These are phyloP conservation scores for Candida hispaniensis DNA, from an alignment of 805 yeast species.

Conservation along the genomic window DNA sequence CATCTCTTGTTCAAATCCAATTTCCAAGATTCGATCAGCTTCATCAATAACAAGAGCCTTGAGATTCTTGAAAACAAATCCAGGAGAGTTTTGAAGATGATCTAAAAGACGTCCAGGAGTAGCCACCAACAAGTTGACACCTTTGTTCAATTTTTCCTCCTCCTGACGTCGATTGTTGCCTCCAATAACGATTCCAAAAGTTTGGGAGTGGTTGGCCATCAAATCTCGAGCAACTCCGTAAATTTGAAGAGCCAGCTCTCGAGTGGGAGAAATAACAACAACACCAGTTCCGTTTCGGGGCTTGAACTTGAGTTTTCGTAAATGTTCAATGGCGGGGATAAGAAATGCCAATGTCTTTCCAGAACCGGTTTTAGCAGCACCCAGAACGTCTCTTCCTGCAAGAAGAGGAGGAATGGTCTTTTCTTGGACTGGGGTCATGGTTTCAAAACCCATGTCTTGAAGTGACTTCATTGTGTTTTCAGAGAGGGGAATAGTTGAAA, in stretches of 20 bases:
- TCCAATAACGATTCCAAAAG: slow-evolving; percentile 94
- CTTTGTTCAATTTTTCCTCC: slow-evolving; percentile 86
- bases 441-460: slow-evolving; percentile 77
- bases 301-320: slow-evolving; percentile 82
- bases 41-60: slow-evolving; percentile 93
- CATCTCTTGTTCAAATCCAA: slow-evolving; percentile 99
- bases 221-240: slow-evolving; percentile 96
- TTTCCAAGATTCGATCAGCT: slow-evolving; percentile 95
- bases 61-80: slow-evolving; percentile 87
- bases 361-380: slow-evolving; percentile 99
- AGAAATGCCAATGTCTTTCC: slow-evolving; percentile 95
- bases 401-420: slow-evolving; percentile 92
- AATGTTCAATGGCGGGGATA: slow-evolving; percentile 88
- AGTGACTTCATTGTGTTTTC: slow-evolving; percentile 76
- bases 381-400: slow-evolving; percentile 94
- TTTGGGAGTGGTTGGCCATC: slow-evolving; percentile 83
- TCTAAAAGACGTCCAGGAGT: slow-evolving; percentile 97
- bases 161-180: slow-evolving; percentile 97
- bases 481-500: slow-evolving; percentile 54
- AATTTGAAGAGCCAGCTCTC: slow-evolving; percentile 95
- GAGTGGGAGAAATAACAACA: slow-evolving; percentile 88
- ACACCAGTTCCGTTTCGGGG: slow-evolving; percentile 99
- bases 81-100: slow-evolving; percentile 90
- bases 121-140: slow-evolving; percentile 88
- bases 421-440: slow-evolving; percentile 90